These are phyloP conservation scores for Cryptococcus sp. DNA, from an alignment of 1,284 basidiomycete genomes.

Conservation along the genomic window DNA sequence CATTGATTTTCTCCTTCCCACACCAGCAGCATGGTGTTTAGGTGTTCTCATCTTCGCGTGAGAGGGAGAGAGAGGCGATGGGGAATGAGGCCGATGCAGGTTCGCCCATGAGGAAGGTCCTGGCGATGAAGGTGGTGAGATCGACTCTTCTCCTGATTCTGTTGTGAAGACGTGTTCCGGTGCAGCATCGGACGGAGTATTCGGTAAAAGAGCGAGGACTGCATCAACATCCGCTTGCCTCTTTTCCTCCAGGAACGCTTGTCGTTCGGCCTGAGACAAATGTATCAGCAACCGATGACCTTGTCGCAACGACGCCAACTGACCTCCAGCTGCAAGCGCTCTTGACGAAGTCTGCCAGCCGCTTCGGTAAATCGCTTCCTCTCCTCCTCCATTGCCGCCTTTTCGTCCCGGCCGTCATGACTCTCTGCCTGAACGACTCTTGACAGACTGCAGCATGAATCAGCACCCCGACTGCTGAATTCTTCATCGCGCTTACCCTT, in stretches of 20 bases:
- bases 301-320: conserved; percentile 11
- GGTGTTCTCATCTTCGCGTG: conserved; percentile 24
- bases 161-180: neutral
- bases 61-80: conserved; percentile 42
- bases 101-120: conserved; percentile 15
- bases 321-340: conserved; percentile 69
- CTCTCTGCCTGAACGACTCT: conserved; percentile 17
- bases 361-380: conserved; percentile 66
- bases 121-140: conserved; percentile 1
- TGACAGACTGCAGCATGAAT: conserved; percentile 6
- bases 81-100: conserved; percentile 25
- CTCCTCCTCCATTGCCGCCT: conserved; percentile 63
- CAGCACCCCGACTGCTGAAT: neutral
- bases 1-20: conserved; percentile 20
- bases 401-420: conserved; percentile 28
- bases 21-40: conserved; percentile 17
- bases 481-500: conserved; percentile 18
- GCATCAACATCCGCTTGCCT: conserved; percentile 64
- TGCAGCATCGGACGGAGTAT: conserved; percentile 50
- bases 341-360: conserved; percentile 63
- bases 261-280: conserved; percentile 60
- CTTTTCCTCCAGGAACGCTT: conserved; percentile 66
- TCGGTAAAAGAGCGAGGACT: conserved; percentile 63
- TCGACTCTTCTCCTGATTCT: neutral
- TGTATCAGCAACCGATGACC: conserved; percentile 4